phyloP scores from a whole-genome alignment of 148 eudicot species.

The Spergularia marina region DNA sequence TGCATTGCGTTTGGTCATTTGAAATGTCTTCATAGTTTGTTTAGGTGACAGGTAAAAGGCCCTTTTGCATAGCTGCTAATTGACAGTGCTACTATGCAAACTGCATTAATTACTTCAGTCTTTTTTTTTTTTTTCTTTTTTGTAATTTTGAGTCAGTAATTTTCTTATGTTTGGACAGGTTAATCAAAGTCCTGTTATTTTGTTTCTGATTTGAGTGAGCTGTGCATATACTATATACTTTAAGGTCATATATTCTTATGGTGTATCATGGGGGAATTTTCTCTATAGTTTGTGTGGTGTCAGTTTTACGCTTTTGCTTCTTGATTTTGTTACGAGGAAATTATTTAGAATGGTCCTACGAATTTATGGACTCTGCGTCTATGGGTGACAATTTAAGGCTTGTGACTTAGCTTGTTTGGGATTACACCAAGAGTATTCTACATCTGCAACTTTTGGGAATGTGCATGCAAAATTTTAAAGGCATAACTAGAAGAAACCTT shows the following conservation, averaged over 20 bases:
- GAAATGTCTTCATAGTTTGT: conserved; percentile 13
- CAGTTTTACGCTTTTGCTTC: no score
- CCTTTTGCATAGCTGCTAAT: conserved; percentile 17
- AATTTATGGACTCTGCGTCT: no score
- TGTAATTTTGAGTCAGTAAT: not conserved
- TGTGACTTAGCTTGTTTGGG: no score
- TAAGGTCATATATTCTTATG: not conserved
- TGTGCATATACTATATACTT: conserved; percentile 5
- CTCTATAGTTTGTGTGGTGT: no score
- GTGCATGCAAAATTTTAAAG: no score
- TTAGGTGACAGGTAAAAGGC: not conserved
- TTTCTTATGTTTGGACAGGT: not conserved
- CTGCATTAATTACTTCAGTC: not conserved
- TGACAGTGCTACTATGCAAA: conserved; percentile 12
- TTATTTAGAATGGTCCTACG: no score
- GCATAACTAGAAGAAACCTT: no score
- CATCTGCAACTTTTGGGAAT: no score
- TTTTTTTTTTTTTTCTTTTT: not conserved
- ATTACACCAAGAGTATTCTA: no score
- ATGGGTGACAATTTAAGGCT: no score
- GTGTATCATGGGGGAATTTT: no score
- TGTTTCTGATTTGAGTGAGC: conserved; percentile 7
- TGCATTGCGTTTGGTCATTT: not conserved
- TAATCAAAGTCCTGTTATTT: conserved; percentile 7
- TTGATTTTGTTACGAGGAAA: no score